Evolutionary conservation across 2,329 filamentous ascomycete species (phyloP).

Genomic region (Apiospora phragmitis): DNA sequence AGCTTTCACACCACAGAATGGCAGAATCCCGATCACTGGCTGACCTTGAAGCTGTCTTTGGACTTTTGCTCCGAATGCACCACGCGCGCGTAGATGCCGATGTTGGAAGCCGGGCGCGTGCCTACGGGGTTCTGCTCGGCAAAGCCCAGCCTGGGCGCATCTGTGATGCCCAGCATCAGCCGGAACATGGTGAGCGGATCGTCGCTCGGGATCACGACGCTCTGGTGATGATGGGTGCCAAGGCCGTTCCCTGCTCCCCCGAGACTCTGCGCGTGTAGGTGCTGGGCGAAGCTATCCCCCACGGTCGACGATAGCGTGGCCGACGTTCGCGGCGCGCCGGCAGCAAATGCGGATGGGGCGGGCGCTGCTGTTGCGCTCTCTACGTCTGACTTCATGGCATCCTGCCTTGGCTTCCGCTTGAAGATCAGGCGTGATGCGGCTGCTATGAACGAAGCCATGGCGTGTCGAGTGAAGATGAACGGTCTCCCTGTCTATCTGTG

Average conservation of each 20-base stretch:
- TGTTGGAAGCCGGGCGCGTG: conserved; percentile 33
- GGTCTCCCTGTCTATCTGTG: neutral
- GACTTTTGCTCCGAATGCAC: conserved; percentile 34
- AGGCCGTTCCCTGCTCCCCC: neutral
- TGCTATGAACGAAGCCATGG: conserved; percentile 24
- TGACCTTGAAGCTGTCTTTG: conserved; percentile 34
- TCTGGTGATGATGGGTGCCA: neutral
- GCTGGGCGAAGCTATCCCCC: neutral
- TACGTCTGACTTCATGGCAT: conserved; percentile 19
- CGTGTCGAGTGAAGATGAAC: neutral
- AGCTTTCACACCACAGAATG: neutral
- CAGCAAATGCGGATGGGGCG: conserved; percentile 6
- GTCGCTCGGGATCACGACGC: conserved; percentile 22
- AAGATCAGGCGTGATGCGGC: conserved; percentile 19
- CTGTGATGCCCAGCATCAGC: conserved; percentile 34
- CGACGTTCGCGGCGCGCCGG: neutral
- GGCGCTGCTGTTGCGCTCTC: conserved; percentile 13
- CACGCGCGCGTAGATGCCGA: conserved; percentile 36
- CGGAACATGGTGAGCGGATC: conserved; percentile 33
- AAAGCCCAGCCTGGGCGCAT: conserved; percentile 29
- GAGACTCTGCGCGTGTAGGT: conserved; percentile 9
- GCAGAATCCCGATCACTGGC: neutral
- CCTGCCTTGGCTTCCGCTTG: conserved; percentile 18
- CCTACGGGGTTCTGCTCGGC: conserved; percentile 25
- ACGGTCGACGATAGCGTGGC: conserved; percentile 13